phyloP scores from a whole-genome alignment of 2,329 filamentous ascomycete genomes.

The Fusarium ambrosium region DNA sequence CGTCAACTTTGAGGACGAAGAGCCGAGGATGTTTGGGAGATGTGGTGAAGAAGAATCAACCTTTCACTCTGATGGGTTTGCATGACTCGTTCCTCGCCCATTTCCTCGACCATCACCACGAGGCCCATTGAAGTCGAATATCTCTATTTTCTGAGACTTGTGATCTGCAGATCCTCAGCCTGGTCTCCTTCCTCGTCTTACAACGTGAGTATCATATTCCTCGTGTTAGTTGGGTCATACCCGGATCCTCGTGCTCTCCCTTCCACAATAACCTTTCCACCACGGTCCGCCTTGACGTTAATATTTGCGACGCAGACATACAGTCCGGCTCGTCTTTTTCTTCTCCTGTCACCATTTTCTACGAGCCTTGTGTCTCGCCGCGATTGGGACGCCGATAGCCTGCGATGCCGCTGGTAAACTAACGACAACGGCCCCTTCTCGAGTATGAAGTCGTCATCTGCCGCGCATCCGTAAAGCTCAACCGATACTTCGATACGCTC shows the following conservation, averaged over 20 bases:
- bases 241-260: conserved; percentile 31
- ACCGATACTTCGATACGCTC: conserved; percentile 31
- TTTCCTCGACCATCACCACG: conserved; percentile 22
- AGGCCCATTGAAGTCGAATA: conserved; percentile 20
- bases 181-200: conserved; percentile 17
- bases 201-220: conserved; percentile 35
- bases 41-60: too few species aligned
- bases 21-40: too few species aligned
- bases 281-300: conserved; percentile 26
- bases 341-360: background rate
- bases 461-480: conserved; percentile 38
- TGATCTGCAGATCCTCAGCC: conserved; percentile 9
- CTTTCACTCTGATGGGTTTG: conserved; percentile 28
- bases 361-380: conserved; percentile 24
- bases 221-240: conserved; percentile 45
- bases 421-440: conserved; percentile 42
- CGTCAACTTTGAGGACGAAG: too few species aligned
- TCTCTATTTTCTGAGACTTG: conserved; percentile 11
- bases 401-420: conserved; percentile 46
- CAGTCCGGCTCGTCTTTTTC: conserved; percentile 1
- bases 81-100: conserved; percentile 35
- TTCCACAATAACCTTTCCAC: conserved; percentile 30
- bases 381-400: conserved; percentile 33
- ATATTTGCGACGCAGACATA: conserved; percentile 22
- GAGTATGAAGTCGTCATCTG: conserved; percentile 45